Base-by-base conservation (phyloP, 495 filamentous ascomycete species). In the Gamarada debralockiae region DNA sequence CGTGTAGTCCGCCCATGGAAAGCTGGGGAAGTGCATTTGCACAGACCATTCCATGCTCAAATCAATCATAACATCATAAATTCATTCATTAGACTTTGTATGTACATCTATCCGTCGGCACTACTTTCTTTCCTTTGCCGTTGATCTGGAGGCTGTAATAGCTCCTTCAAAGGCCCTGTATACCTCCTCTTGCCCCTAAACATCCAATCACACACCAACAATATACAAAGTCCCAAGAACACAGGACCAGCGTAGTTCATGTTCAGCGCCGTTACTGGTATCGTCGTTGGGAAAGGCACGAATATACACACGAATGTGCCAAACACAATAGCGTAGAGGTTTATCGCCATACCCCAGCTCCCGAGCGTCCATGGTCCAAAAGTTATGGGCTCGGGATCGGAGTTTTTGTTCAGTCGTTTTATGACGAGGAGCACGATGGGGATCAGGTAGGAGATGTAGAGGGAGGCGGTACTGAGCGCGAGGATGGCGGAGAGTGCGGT, bases 361-460 rank as follows among this genome's bases (percentile, higher is more conserved):
- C 54, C 53, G 10, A 59, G 53, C 21, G 39, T 53, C 37, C 41
- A 64, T 12, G 60, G 57, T 6, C 60, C 60, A 31, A 39, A 61
- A 2, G 41, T 15, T 3, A 31, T n/a, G 20, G 39, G 17, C 17
- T 43, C 3, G 27, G 27, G 27, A 29, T 29, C 27, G 5, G 27
- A 5, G 2, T 13, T 12, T 5, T 8, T 24, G 22, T 23, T 52
- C 22, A 39, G 61, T 36, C 67, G 63, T 41, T 65, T 66, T 1
- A 70, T 59, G 40, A 77, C 53, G 33, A 77, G 60, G 15, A 66
- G 5, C 23, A 74, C 64, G 10, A 70, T 50, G 9, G 74, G 74
- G 21, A 76, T 62, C 15, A 73, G 50, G 55, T 79, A 79, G 10
- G 76, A 78, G 47, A 73, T 60, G 47, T 73, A 76, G 14, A 77